phyloP scores from a whole-genome alignment of 371 early-diverging fungal genomes.

The Sporodiniella umbellata region DNA sequence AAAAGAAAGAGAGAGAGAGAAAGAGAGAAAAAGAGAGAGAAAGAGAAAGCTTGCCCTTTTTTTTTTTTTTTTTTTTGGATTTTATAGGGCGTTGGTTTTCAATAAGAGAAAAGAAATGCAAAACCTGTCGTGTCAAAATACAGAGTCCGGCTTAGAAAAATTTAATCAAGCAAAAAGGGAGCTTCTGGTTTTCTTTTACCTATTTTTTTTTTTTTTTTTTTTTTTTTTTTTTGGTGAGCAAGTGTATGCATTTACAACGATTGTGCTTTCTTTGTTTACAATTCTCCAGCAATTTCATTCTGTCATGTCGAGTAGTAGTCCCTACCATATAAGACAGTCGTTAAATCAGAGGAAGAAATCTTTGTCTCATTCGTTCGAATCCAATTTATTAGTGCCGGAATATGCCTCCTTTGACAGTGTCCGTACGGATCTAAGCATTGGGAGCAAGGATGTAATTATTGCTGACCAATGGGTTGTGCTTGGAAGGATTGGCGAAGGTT shows the following conservation, averaged over 20 bases:
- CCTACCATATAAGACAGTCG: conserved; percentile 19
- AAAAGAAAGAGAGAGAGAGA: not conserved
- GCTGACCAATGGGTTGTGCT: conserved; percentile 54
- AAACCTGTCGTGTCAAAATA: too few relatives aligned
- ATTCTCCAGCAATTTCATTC: conserved; percentile 1
- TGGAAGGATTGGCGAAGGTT: conserved; percentile 64
- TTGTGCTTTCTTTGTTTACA: too few relatives aligned
- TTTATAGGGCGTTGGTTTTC: too few relatives aligned
- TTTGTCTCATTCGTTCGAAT: conserved; percentile 9
- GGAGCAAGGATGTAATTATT: conserved; percentile 45
- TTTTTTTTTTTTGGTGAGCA: not conserved
- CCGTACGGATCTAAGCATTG: conserved; percentile 32
- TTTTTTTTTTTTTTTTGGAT: too few relatives aligned
- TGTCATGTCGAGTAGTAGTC: conserved; percentile 12
- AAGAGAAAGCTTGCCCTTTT: conserved; percentile 4
- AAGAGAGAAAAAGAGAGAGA: not conserved
- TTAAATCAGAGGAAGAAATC: conserved; percentile 6
- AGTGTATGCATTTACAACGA: too few relatives aligned
- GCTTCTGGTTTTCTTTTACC: too few relatives aligned
- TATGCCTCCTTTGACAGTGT: conserved; percentile 27
- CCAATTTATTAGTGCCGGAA: conserved; percentile 13
- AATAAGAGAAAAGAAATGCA: too few relatives aligned
- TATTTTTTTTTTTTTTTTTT: too few relatives aligned
- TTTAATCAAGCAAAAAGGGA: not conserved
- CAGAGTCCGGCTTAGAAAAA: not conserved